phyloP scores from a whole-genome alignment of 306 rosid species.

The Pachyrhizus erosus region DNA sequence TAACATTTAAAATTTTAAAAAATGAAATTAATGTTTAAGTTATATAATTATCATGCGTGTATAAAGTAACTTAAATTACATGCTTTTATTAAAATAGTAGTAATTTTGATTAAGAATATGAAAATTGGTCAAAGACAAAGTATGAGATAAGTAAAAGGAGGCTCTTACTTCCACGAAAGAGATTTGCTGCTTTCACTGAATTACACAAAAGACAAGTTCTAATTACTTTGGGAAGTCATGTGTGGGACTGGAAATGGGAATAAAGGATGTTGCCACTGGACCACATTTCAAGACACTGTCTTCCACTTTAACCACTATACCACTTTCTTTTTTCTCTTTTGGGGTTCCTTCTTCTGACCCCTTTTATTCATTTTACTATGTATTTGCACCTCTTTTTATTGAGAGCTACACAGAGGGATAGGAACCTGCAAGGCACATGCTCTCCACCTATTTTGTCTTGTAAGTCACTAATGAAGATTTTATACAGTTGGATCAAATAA shows the following conservation, averaged over 20 bases:
- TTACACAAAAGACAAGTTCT: constrained; percentile 24
- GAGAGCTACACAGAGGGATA: neutral
- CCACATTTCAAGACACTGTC: constrained; percentile 20
- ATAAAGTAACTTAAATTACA: no score
- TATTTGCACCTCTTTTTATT: neutral
- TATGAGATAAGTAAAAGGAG: constrained; percentile 12
- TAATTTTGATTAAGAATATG: no score
- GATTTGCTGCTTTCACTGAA: constrained; percentile 25
- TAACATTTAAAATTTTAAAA: no score
- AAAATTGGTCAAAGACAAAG: constrained; percentile 19
- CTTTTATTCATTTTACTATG: constrained; percentile 4
- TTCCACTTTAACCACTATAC: neutral
- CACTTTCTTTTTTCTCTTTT: constrained; percentile 4
- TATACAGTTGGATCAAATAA: no score
- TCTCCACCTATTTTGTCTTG: neutral
- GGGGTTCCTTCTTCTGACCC: neutral
- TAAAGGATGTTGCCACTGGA: constrained; percentile 2
- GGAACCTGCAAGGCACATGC: neutral
- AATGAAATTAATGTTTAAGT: no score
- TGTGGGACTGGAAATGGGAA: neutral
- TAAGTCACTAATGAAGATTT: neutral
- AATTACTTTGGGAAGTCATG: neutral
- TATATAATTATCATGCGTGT: no score
- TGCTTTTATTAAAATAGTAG: no score
- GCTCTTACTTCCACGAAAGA: constrained; percentile 40